These are phyloP conservation scores for Arthroderma uncinatum DNA, from an alignment of 2,329 filamentous ascomycete species.

Conservation along the genomic window DNA sequence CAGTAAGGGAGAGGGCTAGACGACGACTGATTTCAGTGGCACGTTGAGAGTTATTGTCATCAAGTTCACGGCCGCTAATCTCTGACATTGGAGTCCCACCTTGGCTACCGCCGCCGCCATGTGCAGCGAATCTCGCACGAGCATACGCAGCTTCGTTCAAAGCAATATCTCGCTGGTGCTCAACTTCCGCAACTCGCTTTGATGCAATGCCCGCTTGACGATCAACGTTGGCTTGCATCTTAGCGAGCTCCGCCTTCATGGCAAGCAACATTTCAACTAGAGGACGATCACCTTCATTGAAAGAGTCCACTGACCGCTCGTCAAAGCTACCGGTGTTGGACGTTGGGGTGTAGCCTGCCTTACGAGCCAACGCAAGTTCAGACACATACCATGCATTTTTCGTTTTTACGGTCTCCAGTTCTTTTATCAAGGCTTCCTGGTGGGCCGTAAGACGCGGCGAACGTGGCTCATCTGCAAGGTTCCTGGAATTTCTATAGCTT, in stretches of 20 bases:
- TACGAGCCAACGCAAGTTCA: conserved; percentile 80
- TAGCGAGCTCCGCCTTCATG: conserved; percentile 80
- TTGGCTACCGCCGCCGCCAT: conserved; percentile 53
- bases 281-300: conserved; percentile 84
- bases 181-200: conserved; percentile 82
- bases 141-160: conserved; percentile 90
- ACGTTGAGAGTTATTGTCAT: conserved; percentile 49
- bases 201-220: conserved; percentile 76
- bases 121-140: conserved; percentile 80
- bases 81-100: conserved; percentile 45
- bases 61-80: conserved; percentile 48
- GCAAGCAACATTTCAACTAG: conserved; percentile 82
- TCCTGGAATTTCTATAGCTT: conserved; percentile 31
- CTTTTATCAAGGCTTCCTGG: conserved; percentile 61
- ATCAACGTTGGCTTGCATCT: conserved; percentile 82
- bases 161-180: conserved; percentile 89
- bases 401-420: conserved; percentile 72
- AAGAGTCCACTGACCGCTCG: conserved; percentile 61
- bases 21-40: conserved; percentile 67
- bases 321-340: conserved; percentile 50
- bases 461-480: conserved; percentile 33
- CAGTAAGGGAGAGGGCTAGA: conserved; percentile 66
- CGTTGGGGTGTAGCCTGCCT: conserved; percentile 67
- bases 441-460: conserved; percentile 37
- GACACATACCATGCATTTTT: conserved; percentile 96